Conservation (phyloP, 163 green algal genomes). For the Scenedesmus sp. region DNA sequence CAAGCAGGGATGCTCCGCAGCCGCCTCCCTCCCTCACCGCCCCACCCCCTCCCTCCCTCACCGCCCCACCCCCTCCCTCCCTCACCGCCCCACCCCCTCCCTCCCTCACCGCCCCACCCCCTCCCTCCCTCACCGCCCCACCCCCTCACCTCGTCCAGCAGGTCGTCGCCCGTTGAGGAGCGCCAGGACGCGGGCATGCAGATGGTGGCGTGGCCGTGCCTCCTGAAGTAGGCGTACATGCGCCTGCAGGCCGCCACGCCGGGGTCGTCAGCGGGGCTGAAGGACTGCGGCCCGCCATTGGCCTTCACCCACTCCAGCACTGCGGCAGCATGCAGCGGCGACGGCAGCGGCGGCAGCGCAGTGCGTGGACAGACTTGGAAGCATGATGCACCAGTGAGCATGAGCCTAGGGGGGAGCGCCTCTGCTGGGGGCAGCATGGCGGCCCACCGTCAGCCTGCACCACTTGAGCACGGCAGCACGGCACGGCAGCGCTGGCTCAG, state of each 20-base stretch:
- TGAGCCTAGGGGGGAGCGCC: no score
- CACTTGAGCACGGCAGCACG: constrained; percentile 60
- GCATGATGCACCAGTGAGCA: constrained; percentile 54
- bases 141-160: constrained; percentile 64
- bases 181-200: constrained; percentile 70
- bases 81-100: no score
- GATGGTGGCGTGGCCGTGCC: constrained; percentile 64
- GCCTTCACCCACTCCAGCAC: constrained; percentile 70
- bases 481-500: constrained; percentile 30
- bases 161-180: constrained; percentile 56
- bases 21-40: no score
- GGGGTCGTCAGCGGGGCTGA: constrained; percentile 75
- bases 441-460: constrained; percentile 63
- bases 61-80: no score
- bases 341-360: neutral
- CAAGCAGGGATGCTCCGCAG: neutral
- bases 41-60: no score
- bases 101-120: no score
- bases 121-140: no score
- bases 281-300: constrained; percentile 69
- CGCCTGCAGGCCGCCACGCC: constrained; percentile 58
- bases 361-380: no score
- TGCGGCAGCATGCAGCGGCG: constrained; percentile 1
- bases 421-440: constrained; percentile 66
- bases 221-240: constrained; percentile 67